Base-by-base conservation (phyloP, 306 rosid genomes). In the Ochetophila trinervis region DNA sequence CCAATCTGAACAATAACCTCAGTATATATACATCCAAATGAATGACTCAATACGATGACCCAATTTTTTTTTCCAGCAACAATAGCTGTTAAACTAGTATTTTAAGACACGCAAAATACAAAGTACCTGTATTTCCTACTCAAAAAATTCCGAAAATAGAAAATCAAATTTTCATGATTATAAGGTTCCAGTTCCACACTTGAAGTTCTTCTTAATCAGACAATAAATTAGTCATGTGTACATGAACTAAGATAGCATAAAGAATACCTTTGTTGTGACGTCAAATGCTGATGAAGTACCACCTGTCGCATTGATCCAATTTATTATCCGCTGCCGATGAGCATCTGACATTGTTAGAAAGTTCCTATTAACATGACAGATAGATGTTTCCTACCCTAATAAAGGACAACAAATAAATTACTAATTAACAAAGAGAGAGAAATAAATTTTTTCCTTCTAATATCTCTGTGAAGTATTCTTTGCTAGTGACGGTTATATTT, bases 261-360 rank as follows among this genome's bases (percentile, higher is more conserved):
- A 73, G 57, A 62, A 62, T 83, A 80, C 92, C 91, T 88, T 88
- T 63, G 91, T 86, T 8, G 96, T 88, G 59, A 88, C 82, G 76
- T 88, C 96, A 74, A 88, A 88, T 63, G 91, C 96, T 5, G 88
- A 79, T 36, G 96, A 83, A 76, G 87, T 77, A 4, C 91, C 89
- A 13, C 83, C 88, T 8, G 91, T 79, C 45, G 91, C 96, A 64
- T 86, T 86, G 85, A 88, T 86, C 96, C 96, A 88, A 68, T 88
- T 69, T 15, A 88, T 68, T 48, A 86, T 88, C 64, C 96, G 80
- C 45, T 88, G 96, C 63, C 96, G 82, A 63, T 88, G 96, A 74
- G 80, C 76, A 86, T 88, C 96, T 88, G 52, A 49, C 72, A 45
- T 52, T 55, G 34, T 63, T 53, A 61, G 71, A 50, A 74, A 71